Evolutionary conservation across 2,329 filamentous ascomycete species (phyloP).

Genomic region (Lojkania enalia): DNA sequence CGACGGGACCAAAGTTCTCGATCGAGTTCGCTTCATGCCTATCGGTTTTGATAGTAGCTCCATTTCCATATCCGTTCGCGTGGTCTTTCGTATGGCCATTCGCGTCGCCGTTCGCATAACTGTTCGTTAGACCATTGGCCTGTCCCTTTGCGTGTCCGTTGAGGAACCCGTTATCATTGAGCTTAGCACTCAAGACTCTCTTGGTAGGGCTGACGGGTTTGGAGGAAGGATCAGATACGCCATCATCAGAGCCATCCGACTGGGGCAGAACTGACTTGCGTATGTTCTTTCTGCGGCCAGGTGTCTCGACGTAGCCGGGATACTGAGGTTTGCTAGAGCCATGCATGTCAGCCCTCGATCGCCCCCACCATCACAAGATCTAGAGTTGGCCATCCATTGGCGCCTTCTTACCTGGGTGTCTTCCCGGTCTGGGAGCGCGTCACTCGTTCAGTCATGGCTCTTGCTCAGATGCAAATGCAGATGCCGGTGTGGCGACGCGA

Average conservation of each 20-base stretch:
- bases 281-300: slow-evolving; percentile 48
- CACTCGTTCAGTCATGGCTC: slow-evolving; percentile 44
- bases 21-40: slow-evolving; percentile 40
- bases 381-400: neutral
- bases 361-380: neutral
- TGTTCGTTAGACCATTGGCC: slow-evolving; percentile 17
- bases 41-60: slow-evolving; percentile 7
- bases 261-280: slow-evolving; percentile 46
- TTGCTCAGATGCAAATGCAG: slow-evolving; percentile 1
- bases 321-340: slow-evolving; percentile 44
- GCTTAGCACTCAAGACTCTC: slow-evolving; percentile 6
- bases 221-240: slow-evolving; percentile 38
- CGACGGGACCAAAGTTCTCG: slow-evolving; percentile 38
- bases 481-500: slow-evolving; percentile 17
- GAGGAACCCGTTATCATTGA: slow-evolving; percentile 1
- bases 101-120: slow-evolving; percentile 22
- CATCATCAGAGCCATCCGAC: slow-evolving; percentile 31
- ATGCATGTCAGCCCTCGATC: slow-evolving; percentile 27
- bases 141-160: slow-evolving; percentile 8
- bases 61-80: slow-evolving; percentile 36
- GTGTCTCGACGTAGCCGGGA: slow-evolving; percentile 55
- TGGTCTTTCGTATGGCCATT: slow-evolving; percentile 44
- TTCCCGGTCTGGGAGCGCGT: slow-evolving; percentile 55
- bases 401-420: slow-evolving; percentile 52
- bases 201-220: slow-evolving; percentile 14